phyloP scores from a whole-genome alignment of 2,329 filamentous ascomycete species.

The Elsinoe arachidis region DNA sequence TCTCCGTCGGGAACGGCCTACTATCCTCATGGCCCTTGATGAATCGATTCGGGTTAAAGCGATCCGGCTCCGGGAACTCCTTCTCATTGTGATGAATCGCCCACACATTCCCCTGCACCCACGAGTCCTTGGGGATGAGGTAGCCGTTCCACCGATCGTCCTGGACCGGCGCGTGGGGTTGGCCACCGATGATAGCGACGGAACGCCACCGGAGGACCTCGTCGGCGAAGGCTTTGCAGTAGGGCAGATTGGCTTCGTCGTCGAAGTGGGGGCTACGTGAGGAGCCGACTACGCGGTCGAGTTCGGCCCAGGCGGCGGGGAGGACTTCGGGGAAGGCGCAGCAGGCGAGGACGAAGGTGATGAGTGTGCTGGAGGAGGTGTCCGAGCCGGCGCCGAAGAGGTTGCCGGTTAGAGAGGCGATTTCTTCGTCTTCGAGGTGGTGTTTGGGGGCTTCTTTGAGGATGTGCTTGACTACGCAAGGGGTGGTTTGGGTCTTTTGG shows the following conservation, averaged over 20 bases:
- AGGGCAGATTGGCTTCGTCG: constrained; percentile 60
- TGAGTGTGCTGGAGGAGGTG: constrained; percentile 41
- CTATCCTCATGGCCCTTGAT: constrained; percentile 28
- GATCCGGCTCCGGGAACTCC: constrained; percentile 17
- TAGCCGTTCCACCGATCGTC: constrained; percentile 24
- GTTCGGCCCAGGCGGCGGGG: constrained; percentile 26
- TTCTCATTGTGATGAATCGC: constrained; percentile 18
- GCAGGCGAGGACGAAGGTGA: constrained; percentile 43
- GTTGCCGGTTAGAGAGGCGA: constrained; percentile 37
- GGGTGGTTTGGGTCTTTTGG: constrained; percentile 30
- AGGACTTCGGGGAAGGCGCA: constrained; percentile 39
- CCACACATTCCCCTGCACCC: constrained; percentile 23
- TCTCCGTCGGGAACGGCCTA: constrained; percentile 36
- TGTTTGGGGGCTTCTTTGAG: constrained; percentile 42
- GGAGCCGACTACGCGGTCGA: constrained; percentile 29
- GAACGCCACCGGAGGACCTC: constrained; percentile 68
- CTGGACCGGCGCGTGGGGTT: constrained; percentile 31
- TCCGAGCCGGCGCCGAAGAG: constrained; percentile 44
- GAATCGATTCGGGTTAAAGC: constrained; percentile 16
- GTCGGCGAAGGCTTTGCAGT: constrained; percentile 65
- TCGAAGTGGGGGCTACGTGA: constrained; percentile 27
- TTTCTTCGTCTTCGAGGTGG: constrained; percentile 33
- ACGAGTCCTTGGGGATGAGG: constrained; percentile 21
- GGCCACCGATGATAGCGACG: constrained; percentile 67
- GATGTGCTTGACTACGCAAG: constrained; percentile 40